phyloP scores from a whole-genome alignment of 164 flowering plant genomes.

The Santalum album region DNA sequence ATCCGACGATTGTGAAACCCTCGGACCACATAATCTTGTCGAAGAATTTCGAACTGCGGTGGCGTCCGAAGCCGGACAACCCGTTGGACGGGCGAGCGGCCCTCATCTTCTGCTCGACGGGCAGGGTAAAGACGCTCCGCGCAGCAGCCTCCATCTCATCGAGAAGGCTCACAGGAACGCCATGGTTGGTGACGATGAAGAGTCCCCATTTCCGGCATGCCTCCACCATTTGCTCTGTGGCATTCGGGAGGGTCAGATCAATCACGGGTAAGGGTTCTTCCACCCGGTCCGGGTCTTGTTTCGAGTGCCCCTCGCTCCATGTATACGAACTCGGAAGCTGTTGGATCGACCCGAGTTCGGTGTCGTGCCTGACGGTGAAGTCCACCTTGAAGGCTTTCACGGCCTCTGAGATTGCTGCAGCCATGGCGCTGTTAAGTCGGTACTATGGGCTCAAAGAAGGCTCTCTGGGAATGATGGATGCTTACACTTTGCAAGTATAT shows the following conservation, averaged over 20 bases:
- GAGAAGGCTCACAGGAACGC: constrained; percentile 35
- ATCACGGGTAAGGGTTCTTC: constrained; percentile 46
- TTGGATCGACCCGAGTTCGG: constrained; percentile 25
- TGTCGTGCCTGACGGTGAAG: too few species aligned
- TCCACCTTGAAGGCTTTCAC: too few species aligned
- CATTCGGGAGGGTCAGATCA: constrained; percentile 43
- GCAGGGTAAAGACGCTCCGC: constrained; percentile 51
- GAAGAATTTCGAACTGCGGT: constrained; percentile 64
- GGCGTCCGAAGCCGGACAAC: constrained; percentile 62
- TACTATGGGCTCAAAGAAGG: too few species aligned
- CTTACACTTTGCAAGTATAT: too few species aligned
- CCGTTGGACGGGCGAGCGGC: constrained; percentile 58
- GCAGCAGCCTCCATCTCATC: constrained; percentile 29
- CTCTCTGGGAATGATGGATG: too few species aligned
- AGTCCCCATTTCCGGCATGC: constrained; percentile 86
- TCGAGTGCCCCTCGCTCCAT: constrained; percentile 29
- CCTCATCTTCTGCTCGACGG: constrained; percentile 56
- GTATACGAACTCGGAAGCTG: constrained; percentile 66
- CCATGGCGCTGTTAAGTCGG: too few species aligned
- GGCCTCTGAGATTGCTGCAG: too few species aligned
- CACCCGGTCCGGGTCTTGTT: constrained; percentile 8
- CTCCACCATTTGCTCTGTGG: constrained; percentile 33
- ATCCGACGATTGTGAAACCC: constrained; percentile 76
- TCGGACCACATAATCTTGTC: constrained; percentile 80
- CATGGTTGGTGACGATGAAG: constrained; percentile 69